Evolutionary conservation across 129 eudicot genomes (phyloP), one percentile per base, ranked within the genome.

Genomic region (Flaveria ramosissima): DNA sequence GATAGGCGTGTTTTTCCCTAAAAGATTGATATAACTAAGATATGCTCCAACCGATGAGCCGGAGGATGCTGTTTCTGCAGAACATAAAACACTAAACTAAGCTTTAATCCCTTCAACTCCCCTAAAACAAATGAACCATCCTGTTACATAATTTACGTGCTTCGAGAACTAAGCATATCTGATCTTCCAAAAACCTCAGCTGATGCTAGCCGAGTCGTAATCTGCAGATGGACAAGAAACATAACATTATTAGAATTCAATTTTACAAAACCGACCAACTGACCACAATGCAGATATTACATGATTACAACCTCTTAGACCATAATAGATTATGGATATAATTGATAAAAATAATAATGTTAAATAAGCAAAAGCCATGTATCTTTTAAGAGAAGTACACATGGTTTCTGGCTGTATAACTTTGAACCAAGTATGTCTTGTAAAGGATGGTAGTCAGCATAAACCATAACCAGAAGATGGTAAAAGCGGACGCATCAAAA

Each of bases 171-270:
- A 62, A 75, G 46, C 61, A 65, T 43, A 76, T 52, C 50, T 24
- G 0, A 61, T 62, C 60, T 61, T 74, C 46, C 77, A 60, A 43
- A 74, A 59, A 42, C 78, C 71, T 75, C 51, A 64, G 27, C 72
- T 76, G 52, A 76, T 76, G 42, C 80, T 76, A 32, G 41, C 52
- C 39, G 80, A 76, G 7, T 76, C 72, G 6, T 64, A 64, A 48
- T 64, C 80, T 76, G 72, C 63, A 55, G 8, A 52, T 32, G 6
- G 12, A 51, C 5, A 13, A 16, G 7, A 48, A 14, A 27, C 2
- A 50, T 50, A 53, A 55, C 45, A 24, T 12, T 36, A 19, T 72
- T 32, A 72, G 66, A 30, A 36, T 53, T 41, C 21, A 3, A 62
- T 30, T 27, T 50, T 51, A 71, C 15, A 10, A 16, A 2, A 50